A percentile compares a stretch with the other conserved stretches of the same genome.
phyloP scores from a whole-genome alignment of 129 eudicot species.

The Gnaphalium uliginosum region DNA sequence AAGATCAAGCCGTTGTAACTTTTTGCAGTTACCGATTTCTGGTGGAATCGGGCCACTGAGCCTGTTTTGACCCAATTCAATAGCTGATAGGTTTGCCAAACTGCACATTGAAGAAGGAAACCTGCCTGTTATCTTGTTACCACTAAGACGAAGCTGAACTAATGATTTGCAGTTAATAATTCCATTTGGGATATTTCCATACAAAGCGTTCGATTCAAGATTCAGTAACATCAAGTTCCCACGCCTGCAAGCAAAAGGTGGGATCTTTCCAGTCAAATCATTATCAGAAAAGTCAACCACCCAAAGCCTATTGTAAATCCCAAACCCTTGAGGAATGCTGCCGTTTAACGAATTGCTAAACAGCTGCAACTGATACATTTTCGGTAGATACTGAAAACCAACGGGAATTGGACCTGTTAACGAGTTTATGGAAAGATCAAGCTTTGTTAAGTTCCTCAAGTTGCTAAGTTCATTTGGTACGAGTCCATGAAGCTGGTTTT shows the following conservation, averaged over 20 bases:
- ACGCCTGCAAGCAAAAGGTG: conserved; percentile 58
- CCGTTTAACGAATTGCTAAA: conserved; percentile 70
- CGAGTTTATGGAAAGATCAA: conserved; percentile 78
- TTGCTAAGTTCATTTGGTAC: conserved; percentile 67
- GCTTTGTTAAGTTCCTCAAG: conserved; percentile 62
- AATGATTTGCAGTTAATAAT: conserved; percentile 59
- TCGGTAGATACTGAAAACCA: conserved; percentile 72
- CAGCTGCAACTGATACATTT: conserved; percentile 75
- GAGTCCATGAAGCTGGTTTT: conserved; percentile 76
- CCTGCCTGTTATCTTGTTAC: conserved; percentile 66
- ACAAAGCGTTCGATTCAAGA: conserved; percentile 62
- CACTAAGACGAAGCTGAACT: conserved; percentile 66
- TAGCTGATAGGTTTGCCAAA: conserved; percentile 56
- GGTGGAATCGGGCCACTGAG: conserved; percentile 72
- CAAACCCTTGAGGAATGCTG: conserved; percentile 70
- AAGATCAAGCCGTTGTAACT: conserved; percentile 84
- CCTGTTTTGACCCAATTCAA: conserved; percentile 78
- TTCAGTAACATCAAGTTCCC: conserved; percentile 72
- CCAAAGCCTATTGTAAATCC: conserved; percentile 74
- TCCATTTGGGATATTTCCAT: conserved; percentile 73
- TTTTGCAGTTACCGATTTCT: conserved; percentile 61
- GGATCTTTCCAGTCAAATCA: conserved; percentile 68
- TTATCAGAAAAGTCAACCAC: conserved; percentile 84
- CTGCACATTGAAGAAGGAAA: conserved; percentile 85
- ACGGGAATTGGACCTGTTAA: conserved; percentile 80